Evolutionary conservation across 2,329 filamentous ascomycete genomes (phyloP).

Genomic region (Aspergillaceae sp.): DNA sequence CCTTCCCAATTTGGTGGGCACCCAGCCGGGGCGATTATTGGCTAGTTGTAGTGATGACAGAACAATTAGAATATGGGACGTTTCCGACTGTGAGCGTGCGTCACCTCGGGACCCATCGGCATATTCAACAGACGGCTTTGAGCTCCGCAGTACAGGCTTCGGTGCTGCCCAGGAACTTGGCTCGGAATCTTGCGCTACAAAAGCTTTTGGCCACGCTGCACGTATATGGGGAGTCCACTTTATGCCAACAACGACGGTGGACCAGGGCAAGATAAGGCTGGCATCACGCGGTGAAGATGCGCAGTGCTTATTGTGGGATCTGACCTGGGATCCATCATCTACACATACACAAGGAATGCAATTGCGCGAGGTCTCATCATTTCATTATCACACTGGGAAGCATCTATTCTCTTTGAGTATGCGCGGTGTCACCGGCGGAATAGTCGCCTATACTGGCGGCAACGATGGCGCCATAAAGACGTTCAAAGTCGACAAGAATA

Average conservation of each 20-base stretch:
- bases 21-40: conserved; percentile 52
- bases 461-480: conserved; percentile 60
- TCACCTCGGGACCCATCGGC: conserved; percentile 23
- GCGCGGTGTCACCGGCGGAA: conserved; percentile 18
- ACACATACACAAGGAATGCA: conserved; percentile 11
- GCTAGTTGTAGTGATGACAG: conserved; percentile 93
- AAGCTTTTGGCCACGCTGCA: conserved; percentile 76
- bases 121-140: conserved; percentile 29
- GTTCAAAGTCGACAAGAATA: conserved; percentile 16
- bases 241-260: conserved; percentile 26
- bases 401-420: conserved; percentile 73
- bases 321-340: conserved; percentile 33
- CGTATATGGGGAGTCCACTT: conserved; percentile 85
- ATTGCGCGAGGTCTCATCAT: conserved; percentile 42
- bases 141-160: conserved; percentile 55
- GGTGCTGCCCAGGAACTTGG: conserved; percentile 36
- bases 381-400: conserved; percentile 69
- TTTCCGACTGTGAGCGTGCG: conserved; percentile 47
- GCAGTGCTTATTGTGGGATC: conserved; percentile 63
- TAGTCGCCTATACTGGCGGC: conserved; percentile 64
- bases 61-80: conserved; percentile 80
- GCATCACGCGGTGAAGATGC: conserved; percentile 82
- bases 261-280: conserved; percentile 39
- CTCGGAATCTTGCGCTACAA: conserved; percentile 50
- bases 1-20: conserved; percentile 32